Evolutionary conservation across 1,139 yeast genomes (phyloP), one percentile per base, ranked within the genome.

Genomic region (Suhomyces bolitotheri): DNA sequence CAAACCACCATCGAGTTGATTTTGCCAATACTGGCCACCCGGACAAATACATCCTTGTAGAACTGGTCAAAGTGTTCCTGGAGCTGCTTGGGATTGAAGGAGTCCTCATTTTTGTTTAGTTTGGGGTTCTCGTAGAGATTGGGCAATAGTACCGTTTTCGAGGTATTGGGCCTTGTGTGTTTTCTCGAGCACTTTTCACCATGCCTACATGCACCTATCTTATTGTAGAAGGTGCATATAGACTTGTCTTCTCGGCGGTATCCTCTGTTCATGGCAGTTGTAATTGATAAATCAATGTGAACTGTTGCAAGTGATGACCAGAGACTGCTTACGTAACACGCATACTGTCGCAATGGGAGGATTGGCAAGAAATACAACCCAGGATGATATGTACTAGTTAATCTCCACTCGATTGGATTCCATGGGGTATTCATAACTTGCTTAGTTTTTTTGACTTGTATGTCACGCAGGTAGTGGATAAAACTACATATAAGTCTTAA

Each of bases 121-220:
- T 63, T 66, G 7, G 95, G 90, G 47, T 84, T 82, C 44, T 77
- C 80, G 51, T 82, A 86, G 40, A 90, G 56, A 49, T 85, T 85
- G 28, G 83, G 73, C 41, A 87, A 67, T 27, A 85, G 65, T 3
- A 89, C 70, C 1, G 92, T 82, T 41, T 71, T 71, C 1, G 95
- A 83, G 27, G 66, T 60, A n/a, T 69, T 60, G 1, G 97, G 96
- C 46, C 76, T 74, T 25, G 76, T 68, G 55, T 90, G 97, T 39
- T 73, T 73, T 49, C 94, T 70, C 9, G 92, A 82, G 54, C 97
- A 90, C 50, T 81, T 83, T 43, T 83, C 92, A 2, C 97, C 97
- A 56, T 90, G 97, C 40, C 97, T 72, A 55, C 97, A 90, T 0
- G 96, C 95, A 2, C 97, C 97, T 26, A 89, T 86, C 56, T 83